Percentiles rank a stretch among this genome's conserved stretches.
Conservation (phyloP, 768 basidiomycete genomes). For the Inosperma sp. region DNA sequence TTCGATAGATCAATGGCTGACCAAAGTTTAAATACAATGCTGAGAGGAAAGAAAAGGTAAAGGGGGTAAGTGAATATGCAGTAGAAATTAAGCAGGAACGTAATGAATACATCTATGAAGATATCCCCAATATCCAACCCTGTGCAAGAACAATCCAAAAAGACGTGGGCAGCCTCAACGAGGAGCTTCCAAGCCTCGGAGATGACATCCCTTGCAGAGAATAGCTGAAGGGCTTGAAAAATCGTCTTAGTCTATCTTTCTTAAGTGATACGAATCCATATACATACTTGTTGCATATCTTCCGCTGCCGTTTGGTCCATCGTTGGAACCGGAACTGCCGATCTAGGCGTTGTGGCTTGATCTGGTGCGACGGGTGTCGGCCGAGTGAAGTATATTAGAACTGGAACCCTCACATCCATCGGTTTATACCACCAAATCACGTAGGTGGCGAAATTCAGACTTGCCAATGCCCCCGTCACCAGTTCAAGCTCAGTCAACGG, state of each 20-base stretch:
- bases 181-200: not conserved
- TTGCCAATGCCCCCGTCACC: conserved; percentile 28
- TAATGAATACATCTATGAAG: not conserved
- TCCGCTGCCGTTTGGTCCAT: not conserved
- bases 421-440: conserved; percentile 36
- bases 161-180: not conserved
- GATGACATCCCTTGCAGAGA: not conserved
- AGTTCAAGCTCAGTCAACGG: conserved; percentile 32
- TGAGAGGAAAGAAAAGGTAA: not conserved
- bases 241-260: not conserved
- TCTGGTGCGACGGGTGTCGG: not conserved
- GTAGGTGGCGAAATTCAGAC: conserved; percentile 27
- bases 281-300: not conserved
- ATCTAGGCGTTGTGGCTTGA: not conserved
- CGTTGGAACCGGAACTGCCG: not conserved
- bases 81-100: not conserved
- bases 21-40: not conserved
- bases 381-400: not conserved
- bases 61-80: not conserved
- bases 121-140: not conserved
- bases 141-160: not conserved
- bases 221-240: not conserved
- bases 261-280: not conserved
- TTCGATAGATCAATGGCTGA: no score
- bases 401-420: conserved; percentile 18